Percentiles rank a stretch among this genome's conserved stretches.
Evolutionary conservation across 2,329 filamentous ascomycete species (phyloP).

Genomic region (Aspergillus fijiensis): DNA sequence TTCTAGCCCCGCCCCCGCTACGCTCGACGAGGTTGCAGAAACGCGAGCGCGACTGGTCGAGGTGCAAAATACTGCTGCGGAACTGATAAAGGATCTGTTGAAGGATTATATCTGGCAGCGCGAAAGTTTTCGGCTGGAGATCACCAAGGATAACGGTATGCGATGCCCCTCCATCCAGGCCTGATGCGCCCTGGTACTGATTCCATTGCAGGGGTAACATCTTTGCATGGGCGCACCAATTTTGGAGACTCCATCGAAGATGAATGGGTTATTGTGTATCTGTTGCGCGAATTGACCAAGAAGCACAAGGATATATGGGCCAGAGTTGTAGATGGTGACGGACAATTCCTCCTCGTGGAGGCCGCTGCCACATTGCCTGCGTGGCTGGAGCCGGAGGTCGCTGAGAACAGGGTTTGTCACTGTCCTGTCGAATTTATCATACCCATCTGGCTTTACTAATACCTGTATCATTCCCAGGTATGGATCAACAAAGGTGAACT

Average conservation of each 20-base stretch:
- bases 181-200: constrained; percentile 9
- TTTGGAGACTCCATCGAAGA: constrained; percentile 95
- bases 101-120: constrained; percentile 94
- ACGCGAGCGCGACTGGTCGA: constrained; percentile 64
- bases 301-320: constrained; percentile 75
- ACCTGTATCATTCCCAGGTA: constrained; percentile 49
- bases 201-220: constrained; percentile 45
- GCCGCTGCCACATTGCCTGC: constrained; percentile 82
- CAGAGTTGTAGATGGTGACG: constrained; percentile 80
- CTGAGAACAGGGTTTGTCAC: constrained; percentile 66
- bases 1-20: constrained; percentile 52
- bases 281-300: constrained; percentile 77
- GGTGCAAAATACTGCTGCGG: constrained; percentile 67
- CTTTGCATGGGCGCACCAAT: constrained; percentile 74
- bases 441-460: neutral
- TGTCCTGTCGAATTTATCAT: neutral
- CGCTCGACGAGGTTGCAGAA: constrained; percentile 53
- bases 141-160: constrained; percentile 61
- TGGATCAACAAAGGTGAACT: constrained; percentile 83
- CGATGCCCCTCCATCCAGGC: neutral
- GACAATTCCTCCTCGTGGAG: constrained; percentile 93
- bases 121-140: constrained; percentile 71
- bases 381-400: constrained; percentile 90
- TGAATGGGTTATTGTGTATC: constrained; percentile 93
- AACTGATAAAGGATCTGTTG: constrained; percentile 65